Evolutionary conservation across 1,139 yeast genomes (phyloP), one percentile per base, ranked within the genome.

Genomic region (Magnusiomyces suaveolens): DNA sequence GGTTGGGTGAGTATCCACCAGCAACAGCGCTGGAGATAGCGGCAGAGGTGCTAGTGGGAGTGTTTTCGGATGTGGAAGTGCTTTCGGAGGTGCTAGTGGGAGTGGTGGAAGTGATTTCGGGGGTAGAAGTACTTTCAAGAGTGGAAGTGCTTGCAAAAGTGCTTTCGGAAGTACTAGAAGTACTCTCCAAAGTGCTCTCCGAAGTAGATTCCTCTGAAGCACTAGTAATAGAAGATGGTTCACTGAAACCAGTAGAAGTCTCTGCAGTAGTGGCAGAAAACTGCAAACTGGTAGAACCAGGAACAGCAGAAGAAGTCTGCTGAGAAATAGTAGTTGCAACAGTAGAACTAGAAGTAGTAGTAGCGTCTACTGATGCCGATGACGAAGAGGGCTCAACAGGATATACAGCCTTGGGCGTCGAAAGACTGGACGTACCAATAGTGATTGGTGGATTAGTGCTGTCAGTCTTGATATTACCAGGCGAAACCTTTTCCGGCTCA

Each of bases 31-130:
- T 44, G 10, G 53, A 62, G 29, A 51, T 32, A 12, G 57, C 52
- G 1, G 50, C 47, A 20, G 60, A 33, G 23, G 54, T 25, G 14
- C 48, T 23, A 50, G 70, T 53, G 75, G 77, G 90, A 41, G 50
- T 82, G 72, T 29, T 72, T 46, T 66, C 69, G 38, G 68, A 62
- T 36, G 67, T 73, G 32, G 43, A 32, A 18, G 49, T 32, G 20
- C 64, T 41, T 21, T 50, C 55, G 24, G 57, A 21, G 18, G 55
- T 55, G 38, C 50, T 24, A n/a, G 52, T 33, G 16, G 56, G 21
- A 16, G 54, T 20, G 24, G 51, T n/a, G 43, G 48, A 20, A 12
- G 52, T n/a, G 4, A 8, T 10, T 4, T 10, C 16, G 18, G 43
- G 4, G 16, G 18, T 14, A 38, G 47, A 25, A 3, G 47, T 14